phyloP scores from a whole-genome alignment of 257 asterid species.

The Catharanthus roseus region DNA sequence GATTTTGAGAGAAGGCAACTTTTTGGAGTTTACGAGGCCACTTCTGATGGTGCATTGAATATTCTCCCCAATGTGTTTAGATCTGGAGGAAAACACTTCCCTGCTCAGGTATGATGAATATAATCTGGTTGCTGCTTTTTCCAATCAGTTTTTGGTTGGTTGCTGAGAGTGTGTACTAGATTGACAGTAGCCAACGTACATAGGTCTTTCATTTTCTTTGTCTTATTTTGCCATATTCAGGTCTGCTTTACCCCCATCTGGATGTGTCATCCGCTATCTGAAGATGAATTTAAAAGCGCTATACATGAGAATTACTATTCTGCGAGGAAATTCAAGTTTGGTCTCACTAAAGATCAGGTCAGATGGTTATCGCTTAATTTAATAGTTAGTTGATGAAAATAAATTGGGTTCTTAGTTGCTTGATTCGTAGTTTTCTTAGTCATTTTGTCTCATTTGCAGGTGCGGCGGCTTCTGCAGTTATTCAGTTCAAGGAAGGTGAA shows the following conservation, averaged over 20 bases:
- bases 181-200: background rate
- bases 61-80: constrained; percentile 50
- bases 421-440: constrained; percentile 10
- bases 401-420: constrained; percentile 15
- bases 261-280: constrained; percentile 66
- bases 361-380: constrained; percentile 11
- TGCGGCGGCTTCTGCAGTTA: constrained; percentile 51
- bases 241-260: constrained; percentile 55
- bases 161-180: background rate
- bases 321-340: constrained; percentile 55
- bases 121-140: background rate
- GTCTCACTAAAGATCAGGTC: constrained; percentile 72
- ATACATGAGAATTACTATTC: constrained; percentile 68
- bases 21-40: constrained; percentile 76
- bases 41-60: constrained; percentile 63
- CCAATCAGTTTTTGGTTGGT: background rate
- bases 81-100: constrained; percentile 46
- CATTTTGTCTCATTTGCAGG: constrained; percentile 32
- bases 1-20: constrained; percentile 60
- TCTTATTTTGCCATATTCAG: constrained; percentile 37
- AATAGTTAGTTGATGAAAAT: constrained; percentile 8
- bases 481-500: constrained; percentile 52
- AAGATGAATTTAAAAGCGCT: constrained; percentile 59
- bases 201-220: background rate
- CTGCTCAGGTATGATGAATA: constrained; percentile 55